Percentiles rank a stretch among this genome's conserved stretches.
phyloP scores from a whole-genome alignment of 2,329 filamentous ascomycete genomes.

The Plenodomus biglobosus region DNA sequence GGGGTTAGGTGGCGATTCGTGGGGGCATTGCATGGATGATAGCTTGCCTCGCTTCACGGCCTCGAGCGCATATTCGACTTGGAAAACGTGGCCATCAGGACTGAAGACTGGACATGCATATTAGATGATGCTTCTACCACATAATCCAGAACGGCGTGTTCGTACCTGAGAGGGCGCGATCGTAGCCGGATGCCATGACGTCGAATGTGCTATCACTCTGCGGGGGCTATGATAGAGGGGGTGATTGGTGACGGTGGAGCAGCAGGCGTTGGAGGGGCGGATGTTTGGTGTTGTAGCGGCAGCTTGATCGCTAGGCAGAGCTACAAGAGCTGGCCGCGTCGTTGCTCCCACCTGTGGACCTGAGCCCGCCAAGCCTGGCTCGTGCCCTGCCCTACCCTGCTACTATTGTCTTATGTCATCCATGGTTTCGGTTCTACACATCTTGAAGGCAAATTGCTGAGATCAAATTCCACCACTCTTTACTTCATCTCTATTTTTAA shows the following conservation, averaged over 20 bases:
- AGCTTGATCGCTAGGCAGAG: slow-evolving; percentile 26
- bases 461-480: slow-evolving; percentile 22
- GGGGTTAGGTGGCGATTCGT: slow-evolving; percentile 16
- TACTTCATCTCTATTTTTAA: slow-evolving; percentile 17
- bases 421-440: slow-evolving; percentile 6
- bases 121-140: slow-evolving; percentile 30
- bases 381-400: slow-evolving; percentile 32
- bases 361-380: slow-evolving; percentile 31
- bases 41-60: slow-evolving; percentile 92
- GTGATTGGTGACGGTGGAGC: background rate
- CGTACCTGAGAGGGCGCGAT: slow-evolving; percentile 97
- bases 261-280: background rate
- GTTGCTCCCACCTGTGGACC: slow-evolving; percentile 38
- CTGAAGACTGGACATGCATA: slow-evolving; percentile 73
- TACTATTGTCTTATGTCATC: slow-evolving; percentile 34
- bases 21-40: background rate
- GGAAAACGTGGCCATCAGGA: slow-evolving; percentile 99
- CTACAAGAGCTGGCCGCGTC: slow-evolving; percentile 45
- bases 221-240: background rate
- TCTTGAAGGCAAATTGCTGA: slow-evolving; percentile 14
- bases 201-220: background rate
- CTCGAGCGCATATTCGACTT: slow-evolving; percentile 98
- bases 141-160: slow-evolving; percentile 26
- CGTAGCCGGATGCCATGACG: slow-evolving; percentile 88
- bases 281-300: background rate